These are phyloP conservation scores for Teratosphaeria nubilosa DNA, from an alignment of 2,329 filamentous ascomycete species.

Conservation along the genomic window DNA sequence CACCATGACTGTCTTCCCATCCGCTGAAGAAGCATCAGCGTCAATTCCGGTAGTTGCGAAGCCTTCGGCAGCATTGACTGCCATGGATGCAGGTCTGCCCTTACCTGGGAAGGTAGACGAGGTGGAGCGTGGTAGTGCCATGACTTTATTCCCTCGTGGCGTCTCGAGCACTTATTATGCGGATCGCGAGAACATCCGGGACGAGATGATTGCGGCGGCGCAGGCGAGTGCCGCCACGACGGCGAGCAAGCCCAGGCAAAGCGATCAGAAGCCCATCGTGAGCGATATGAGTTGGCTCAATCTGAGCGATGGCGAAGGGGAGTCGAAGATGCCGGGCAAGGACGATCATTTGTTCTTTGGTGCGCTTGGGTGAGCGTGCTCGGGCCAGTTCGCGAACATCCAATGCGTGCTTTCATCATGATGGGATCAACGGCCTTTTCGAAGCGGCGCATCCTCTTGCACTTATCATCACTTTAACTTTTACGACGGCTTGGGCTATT, in stretches of 20 bases:
- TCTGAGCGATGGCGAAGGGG: constrained; percentile 30
- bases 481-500: neutral
- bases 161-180: constrained; percentile 22
- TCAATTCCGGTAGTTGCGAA: neutral
- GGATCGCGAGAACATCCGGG: constrained; percentile 18
- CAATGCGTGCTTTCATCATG: neutral
- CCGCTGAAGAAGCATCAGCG: neutral
- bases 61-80: neutral
- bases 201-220: constrained; percentile 12
- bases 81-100: neutral
- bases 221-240: neutral
- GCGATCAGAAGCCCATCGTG: constrained; percentile 25
- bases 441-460: neutral
- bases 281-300: constrained; percentile 74
- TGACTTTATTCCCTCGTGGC: constrained; percentile 29
- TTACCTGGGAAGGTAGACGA: constrained; percentile 6
- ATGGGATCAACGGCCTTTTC: neutral
- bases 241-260: constrained; percentile 23
- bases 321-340: neutral
- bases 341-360: neutral
- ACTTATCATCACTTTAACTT: neutral
- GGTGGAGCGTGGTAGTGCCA: constrained; percentile 22
- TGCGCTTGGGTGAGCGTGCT: neutral
- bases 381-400: neutral
- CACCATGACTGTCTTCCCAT: constrained; percentile 27